phyloP scores from a whole-genome alignment of 2,329 filamentous ascomycete genomes.

The Ambrosiella cleistominuta region DNA sequence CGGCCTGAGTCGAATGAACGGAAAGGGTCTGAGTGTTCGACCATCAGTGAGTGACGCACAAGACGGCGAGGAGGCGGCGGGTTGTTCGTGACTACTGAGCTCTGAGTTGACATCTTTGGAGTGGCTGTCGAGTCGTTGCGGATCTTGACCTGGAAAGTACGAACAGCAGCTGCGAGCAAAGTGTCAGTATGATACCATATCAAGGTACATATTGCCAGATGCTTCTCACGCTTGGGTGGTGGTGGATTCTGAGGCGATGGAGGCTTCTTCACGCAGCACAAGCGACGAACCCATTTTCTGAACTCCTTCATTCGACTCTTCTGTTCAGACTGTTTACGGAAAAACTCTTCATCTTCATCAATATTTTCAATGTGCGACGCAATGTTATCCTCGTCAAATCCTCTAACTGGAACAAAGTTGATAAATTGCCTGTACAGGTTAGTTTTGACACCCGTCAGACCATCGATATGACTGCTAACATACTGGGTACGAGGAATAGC shows the following conservation, averaged over 20 bases:
- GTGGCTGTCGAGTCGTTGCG: not conserved
- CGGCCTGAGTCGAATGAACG: conserved; percentile 1
- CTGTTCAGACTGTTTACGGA: not conserved
- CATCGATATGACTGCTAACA: not conserved
- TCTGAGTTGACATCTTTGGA: conserved; percentile 8
- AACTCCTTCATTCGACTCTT: conserved; percentile 2
- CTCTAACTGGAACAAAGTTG: conserved; percentile 7
- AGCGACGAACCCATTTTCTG: conserved; percentile 1
- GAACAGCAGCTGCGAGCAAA: conserved; percentile 5
- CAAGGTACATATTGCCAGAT: not conserved
- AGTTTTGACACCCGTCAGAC: not conserved
- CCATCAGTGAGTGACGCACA: conserved; percentile 10
- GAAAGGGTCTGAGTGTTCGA: conserved; percentile 5
- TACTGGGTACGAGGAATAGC: conserved; percentile 11
- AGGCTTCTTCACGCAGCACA: conserved; percentile 10
- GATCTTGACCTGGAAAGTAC: conserved; percentile 11
- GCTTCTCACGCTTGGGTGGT: conserved; percentile 7
- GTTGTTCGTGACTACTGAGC: conserved; percentile 3
- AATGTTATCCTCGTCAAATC: not conserved
- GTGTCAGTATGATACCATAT: not conserved
- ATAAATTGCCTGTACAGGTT: conserved; percentile 5
- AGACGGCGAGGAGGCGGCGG: conserved; percentile 6
- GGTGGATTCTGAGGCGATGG: not conserved
- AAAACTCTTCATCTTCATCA: conserved; percentile 11
- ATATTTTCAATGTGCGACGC: conserved; percentile 7